Conservation (phyloP, 2,329 filamentous ascomycete species). For the Alternaria conjuncta region DNA sequence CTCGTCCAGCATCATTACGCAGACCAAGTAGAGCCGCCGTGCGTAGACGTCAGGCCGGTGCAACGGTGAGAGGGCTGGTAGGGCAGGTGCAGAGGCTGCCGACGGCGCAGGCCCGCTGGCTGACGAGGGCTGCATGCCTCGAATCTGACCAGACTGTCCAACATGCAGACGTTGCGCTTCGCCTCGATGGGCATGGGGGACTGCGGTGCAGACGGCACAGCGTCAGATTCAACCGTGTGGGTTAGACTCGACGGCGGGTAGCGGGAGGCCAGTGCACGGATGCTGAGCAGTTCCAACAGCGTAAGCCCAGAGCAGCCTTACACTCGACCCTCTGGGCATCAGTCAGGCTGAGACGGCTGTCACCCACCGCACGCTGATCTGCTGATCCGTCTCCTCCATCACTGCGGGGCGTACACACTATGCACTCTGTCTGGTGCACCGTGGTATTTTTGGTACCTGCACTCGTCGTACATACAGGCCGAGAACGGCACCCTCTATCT, state of each 20-base stretch:
- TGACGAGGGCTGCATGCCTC: constrained; percentile 8
- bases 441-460: constrained; percentile 1
- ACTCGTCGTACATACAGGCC: constrained; percentile 1
- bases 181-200: constrained; percentile 3
- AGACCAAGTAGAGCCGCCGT: constrained; percentile 20
- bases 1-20: constrained; percentile 27
- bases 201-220: constrained; percentile 12
- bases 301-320: constrained; percentile 29
- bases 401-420: constrained; percentile 17
- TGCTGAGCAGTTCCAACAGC: neutral
- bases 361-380: neutral
- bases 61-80: constrained; percentile 12
- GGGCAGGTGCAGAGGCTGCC: constrained; percentile 5
- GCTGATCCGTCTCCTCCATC: constrained; percentile 9
- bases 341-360: constrained; percentile 8
- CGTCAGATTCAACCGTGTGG: constrained; percentile 1
- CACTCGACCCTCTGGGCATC: constrained; percentile 11
- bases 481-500: neutral
- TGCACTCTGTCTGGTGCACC: constrained; percentile 1
- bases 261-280: constrained; percentile 15
- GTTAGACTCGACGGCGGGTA: constrained; percentile 18
- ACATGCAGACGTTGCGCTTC: constrained; percentile 5
- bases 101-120: constrained; percentile 11
- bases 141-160: constrained; percentile 9
- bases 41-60: constrained; percentile 24